Percentiles rank a stretch among this genome's conserved stretches.
phyloP scores from a whole-genome alignment of 106 monocot genomes.

The Dioscorea alata region DNA sequence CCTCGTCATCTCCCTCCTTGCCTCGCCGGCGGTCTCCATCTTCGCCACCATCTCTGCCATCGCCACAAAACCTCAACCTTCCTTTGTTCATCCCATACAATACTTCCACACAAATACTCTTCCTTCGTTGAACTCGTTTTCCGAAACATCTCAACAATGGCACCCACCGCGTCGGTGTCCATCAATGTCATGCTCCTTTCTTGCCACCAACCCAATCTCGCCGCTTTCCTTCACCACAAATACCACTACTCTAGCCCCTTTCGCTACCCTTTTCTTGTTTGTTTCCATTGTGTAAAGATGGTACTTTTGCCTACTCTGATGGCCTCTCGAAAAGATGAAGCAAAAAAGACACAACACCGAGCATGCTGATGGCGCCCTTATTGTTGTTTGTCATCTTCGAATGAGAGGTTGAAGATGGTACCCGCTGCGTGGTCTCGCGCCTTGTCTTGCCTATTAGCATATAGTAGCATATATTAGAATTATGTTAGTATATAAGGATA shows the following conservation, averaged over 20 bases:
- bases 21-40: constrained; percentile 8
- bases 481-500: too few species aligned
- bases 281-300: constrained; percentile 37
- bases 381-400: too few species aligned
- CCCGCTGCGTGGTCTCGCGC: too few species aligned
- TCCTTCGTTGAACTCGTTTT: constrained; percentile 15
- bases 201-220: constrained; percentile 19
- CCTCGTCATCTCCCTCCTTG: constrained; percentile 31
- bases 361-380: too few species aligned
- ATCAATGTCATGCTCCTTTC: constrained; percentile 48
- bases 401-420: too few species aligned
- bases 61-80: constrained; percentile 52
- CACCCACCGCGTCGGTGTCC: constrained; percentile 52
- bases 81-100: constrained; percentile 61
- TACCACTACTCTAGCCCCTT: constrained; percentile 31
- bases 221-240: constrained; percentile 12
- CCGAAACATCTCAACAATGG: constrained; percentile 28
- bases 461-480: too few species aligned
- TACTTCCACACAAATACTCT: constrained; percentile 38
- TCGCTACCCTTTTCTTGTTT: constrained; percentile 50
- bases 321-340: constrained; percentile 33
- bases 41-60: constrained; percentile 38
- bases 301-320: constrained; percentile 15
- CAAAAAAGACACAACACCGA: too few species aligned
- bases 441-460: too few species aligned